Conservation (phyloP, 2,329 filamentous ascomycete species). For the Cladosporium sp. region DNA sequence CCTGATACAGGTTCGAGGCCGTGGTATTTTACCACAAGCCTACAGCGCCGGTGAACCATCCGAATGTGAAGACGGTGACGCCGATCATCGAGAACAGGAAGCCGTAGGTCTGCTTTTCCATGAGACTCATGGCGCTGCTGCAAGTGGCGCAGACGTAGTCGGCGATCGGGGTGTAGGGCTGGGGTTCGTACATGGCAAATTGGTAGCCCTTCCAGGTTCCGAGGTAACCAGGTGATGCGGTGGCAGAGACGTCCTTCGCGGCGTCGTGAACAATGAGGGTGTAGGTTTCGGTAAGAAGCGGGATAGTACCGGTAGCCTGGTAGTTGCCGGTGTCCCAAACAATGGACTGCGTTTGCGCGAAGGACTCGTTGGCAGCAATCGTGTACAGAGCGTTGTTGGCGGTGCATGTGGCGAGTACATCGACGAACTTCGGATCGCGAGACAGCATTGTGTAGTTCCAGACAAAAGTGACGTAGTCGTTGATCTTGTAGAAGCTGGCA, state of each 20-base stretch:
- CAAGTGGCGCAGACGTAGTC: conserved; percentile 56
- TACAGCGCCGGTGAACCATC: conserved; percentile 50
- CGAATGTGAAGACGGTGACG: conserved; percentile 60
- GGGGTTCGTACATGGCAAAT: conserved; percentile 65
- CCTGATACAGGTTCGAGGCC: not conserved
- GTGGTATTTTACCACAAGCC: conserved; percentile 37
- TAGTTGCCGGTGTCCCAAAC: conserved; percentile 63
- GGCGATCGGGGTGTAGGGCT: conserved; percentile 51
- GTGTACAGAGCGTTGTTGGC: conserved; percentile 62
- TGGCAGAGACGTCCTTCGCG: conserved; percentile 52
- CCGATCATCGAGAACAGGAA: conserved; percentile 57
- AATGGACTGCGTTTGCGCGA: conserved; percentile 34
- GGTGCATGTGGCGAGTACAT: conserved; percentile 63
- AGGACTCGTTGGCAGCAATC: conserved; percentile 59
- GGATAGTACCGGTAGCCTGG: conserved; percentile 49
- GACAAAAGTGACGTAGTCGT: conserved; percentile 61
- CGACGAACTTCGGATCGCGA: conserved; percentile 58
- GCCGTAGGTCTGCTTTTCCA: conserved; percentile 57
- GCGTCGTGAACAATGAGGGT: conserved; percentile 65
- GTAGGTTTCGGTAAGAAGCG: conserved; percentile 61
- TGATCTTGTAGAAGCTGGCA: conserved; percentile 62
- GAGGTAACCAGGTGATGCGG: conserved; percentile 57
- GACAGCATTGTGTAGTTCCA: conserved; percentile 70
- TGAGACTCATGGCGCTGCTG: conserved; percentile 52
- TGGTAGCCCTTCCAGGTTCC: conserved; percentile 51